Percentiles rank a stretch among this genome's conserved stretches.
Evolutionary conservation across 2,329 filamentous ascomycete genomes (phyloP).

Genomic region (Colletotrichum cereale): DNA sequence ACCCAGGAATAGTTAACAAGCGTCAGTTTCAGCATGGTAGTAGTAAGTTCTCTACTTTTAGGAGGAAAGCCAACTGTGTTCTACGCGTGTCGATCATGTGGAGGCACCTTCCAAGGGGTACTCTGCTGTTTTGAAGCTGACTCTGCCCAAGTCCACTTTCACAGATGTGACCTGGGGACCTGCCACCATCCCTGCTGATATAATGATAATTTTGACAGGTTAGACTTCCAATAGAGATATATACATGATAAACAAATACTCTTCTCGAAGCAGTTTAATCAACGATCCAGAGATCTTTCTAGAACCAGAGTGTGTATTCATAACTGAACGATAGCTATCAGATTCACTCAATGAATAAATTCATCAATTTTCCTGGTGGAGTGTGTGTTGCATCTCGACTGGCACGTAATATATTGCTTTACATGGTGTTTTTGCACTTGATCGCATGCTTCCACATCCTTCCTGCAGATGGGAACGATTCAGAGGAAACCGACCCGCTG

Average conservation of each 20-base stretch:
- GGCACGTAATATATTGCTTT: constrained; percentile 65
- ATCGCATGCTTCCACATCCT: constrained; percentile 62
- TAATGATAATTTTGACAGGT: constrained; percentile 47
- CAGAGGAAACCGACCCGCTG: constrained; percentile 29
- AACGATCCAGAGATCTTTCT: constrained; percentile 72
- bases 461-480: constrained; percentile 18
- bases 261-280: not conserved
- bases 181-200: constrained; percentile 66
- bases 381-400: constrained; percentile 69
- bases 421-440: constrained; percentile 63
- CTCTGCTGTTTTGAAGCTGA: constrained; percentile 75
- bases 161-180: constrained; percentile 44
- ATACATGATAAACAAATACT: not conserved
- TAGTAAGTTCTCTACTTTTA: constrained; percentile 10
- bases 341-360: constrained; percentile 45
- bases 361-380: constrained; percentile 65
- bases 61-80: constrained; percentile 43
- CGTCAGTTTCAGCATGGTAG: constrained; percentile 62
- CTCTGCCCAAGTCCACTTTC: constrained; percentile 66
- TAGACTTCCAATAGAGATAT: constrained; percentile 48
- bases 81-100: constrained; percentile 73
- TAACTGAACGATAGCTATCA: constrained; percentile 57
- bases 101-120: constrained; percentile 75
- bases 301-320: constrained; percentile 71
- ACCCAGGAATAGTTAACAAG: constrained; percentile 25